Base-by-base conservation (phyloP, 202 grass and related monocot genomes). In the Schoenoplectus tabernaemontani region DNA sequence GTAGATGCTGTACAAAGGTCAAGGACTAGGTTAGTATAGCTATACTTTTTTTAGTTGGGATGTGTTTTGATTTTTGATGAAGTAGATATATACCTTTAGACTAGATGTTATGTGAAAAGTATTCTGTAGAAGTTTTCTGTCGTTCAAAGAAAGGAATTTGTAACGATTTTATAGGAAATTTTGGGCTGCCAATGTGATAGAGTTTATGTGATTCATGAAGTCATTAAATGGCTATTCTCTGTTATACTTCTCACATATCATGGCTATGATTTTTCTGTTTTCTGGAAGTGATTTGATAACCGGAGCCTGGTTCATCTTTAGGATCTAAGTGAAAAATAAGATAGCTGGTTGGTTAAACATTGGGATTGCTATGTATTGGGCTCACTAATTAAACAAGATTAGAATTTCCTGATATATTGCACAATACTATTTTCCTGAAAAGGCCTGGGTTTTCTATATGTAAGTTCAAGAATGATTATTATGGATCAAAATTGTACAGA, bases 11-110 rank as follows among this genome's bases (percentile, higher is more conserved):
- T 43, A 43, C 11, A 33, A 37, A 68, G n/a, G 64, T 68, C 15
- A 43, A 68, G 15, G 37, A 68, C 64, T 68, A 68, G 64, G 64
- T 68, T 68, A 68, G 64, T 11, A 42, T 42, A 43, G 22, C 17
- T 11, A 23, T 68, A 23, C 17, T 41, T 68, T 20, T 68, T 9
- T 68, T 9, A 68, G 36, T 11, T 3, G 59, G 67, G 2, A 80
- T 23, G 1, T 51, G 23, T 7, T 30, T 59, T 51, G 28, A 7
- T 32, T 67, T 79, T 64, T 56, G 34, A 28, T 22, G 83, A 81
- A 88, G 88, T 85, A 87, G 88, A 85, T 51, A 57, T 51, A 57
- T 54, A 75, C 3, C n/a, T 73, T 77, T 33, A 82, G 82, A 19
- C 17, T 39, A 68, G 64, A 43, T 69, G 78, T 88, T 4, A 36